A percentile compares a stretch with the other conserved stretches of the same genome.
Conservation (phyloP, 192 early-diverging fungal genomes). For the Linnemannia exigua region DNA sequence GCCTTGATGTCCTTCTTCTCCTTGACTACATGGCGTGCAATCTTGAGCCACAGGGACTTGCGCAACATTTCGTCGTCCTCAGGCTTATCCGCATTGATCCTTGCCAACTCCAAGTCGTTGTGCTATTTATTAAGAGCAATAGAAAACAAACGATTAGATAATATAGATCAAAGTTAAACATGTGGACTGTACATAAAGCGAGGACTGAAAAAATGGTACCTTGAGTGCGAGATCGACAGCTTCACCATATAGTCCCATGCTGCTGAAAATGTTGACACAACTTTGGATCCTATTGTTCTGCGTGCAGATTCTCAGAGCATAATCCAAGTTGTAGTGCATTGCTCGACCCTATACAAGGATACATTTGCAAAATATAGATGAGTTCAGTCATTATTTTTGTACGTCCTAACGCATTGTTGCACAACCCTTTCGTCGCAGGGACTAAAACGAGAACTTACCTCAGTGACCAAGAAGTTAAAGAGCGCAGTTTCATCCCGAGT, state of each 20-base stretch:
- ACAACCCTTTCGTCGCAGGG: too few species aligned
- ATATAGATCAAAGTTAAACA: background rate
- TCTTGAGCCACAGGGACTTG: conserved; percentile 93
- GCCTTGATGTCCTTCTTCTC: conserved; percentile 88
- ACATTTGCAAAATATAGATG: background rate
- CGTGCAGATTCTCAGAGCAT: conserved; percentile 91
- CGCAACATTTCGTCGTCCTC: conserved; percentile 86
- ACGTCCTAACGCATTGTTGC: background rate
- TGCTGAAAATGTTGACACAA: conserved; percentile 91
- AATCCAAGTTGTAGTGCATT: conserved; percentile 92
- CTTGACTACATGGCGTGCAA: conserved; percentile 92
- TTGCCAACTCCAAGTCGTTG: conserved; percentile 89
- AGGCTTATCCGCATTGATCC: conserved; percentile 94
- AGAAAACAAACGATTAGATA: background rate
- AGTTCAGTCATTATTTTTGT: background rate
- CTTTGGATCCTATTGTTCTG: conserved; percentile 86
- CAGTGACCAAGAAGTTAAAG: conserved; percentile 80
- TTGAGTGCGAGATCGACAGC: conserved; percentile 92
- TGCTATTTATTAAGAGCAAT: conserved; percentile 56
- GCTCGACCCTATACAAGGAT: conserved; percentile 71
- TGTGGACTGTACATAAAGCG: background rate
- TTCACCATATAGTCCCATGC: conserved; percentile 91
- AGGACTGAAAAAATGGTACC: conserved; percentile 49
- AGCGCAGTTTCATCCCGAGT: conserved; percentile 79
- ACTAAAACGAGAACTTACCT: conserved; percentile 57